Evolutionary conservation across 805 yeast genomes (phyloP).

Genomic region (Nematodospora valgi): DNA sequence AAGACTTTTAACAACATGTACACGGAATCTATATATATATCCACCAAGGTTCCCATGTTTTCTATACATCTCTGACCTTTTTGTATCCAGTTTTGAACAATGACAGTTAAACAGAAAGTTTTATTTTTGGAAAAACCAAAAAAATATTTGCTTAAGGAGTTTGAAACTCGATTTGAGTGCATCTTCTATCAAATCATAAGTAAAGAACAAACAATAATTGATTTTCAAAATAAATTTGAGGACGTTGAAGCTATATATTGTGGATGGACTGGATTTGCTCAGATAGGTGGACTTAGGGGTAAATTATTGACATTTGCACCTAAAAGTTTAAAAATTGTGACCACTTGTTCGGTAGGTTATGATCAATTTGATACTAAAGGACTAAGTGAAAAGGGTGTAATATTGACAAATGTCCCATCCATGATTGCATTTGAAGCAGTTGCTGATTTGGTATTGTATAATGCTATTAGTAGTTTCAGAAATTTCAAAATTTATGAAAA

Average conservation of each 20-base stretch:
- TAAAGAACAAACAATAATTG: constrained; percentile 37
- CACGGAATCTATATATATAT: too few species aligned
- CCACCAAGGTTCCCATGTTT: too few species aligned
- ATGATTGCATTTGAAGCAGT: constrained; percentile 64
- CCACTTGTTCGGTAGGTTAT: constrained; percentile 56
- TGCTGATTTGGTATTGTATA: constrained; percentile 65
- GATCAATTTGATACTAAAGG: constrained; percentile 46
- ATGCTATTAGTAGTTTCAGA: constrained; percentile 60
- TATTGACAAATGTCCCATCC: constrained; percentile 56
- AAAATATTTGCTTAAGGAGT: constrained; percentile 39
- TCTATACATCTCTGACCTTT: too few species aligned
- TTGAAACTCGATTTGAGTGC: constrained; percentile 37
- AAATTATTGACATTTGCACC: constrained; percentile 45
- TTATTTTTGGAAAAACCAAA: constrained; percentile 51
- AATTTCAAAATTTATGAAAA: constrained; percentile 31
- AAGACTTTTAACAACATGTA: too few species aligned
- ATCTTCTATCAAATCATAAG: constrained; percentile 40
- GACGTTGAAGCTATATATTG: constrained; percentile 53
- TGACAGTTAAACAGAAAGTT: constrained; percentile 31
- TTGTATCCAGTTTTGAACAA: too few species aligned
- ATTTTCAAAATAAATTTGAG: constrained; percentile 37
- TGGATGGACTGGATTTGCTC: constrained; percentile 54
- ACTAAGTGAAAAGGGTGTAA: constrained; percentile 42
- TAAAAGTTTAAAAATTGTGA: constrained; percentile 41
- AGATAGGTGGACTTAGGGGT: constrained; percentile 49